Evolutionary conservation across 257 asterid genomes (phyloP).

Genomic region (Ophiorrhiza pumila): DNA sequence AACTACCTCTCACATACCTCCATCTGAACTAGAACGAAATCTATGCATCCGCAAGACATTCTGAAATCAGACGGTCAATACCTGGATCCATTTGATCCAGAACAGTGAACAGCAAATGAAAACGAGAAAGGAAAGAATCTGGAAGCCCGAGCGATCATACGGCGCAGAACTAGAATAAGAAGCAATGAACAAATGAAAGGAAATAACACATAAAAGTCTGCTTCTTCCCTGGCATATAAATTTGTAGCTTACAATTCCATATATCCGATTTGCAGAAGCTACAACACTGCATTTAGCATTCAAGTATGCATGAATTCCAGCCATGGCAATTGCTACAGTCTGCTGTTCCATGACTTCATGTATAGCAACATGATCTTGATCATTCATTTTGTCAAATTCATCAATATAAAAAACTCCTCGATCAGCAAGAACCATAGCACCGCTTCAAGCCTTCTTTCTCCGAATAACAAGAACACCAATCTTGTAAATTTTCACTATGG

Average conservation of each 20-base stretch:
- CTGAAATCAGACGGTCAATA: constrained; percentile 84
- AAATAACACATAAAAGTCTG: not conserved
- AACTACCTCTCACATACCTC: constrained; percentile 43
- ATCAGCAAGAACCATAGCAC: constrained; percentile 99
- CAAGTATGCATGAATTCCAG: constrained; percentile 96
- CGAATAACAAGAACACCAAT: constrained; percentile 30
- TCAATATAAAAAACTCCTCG: constrained; percentile 95
- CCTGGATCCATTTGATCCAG: constrained; percentile 99
- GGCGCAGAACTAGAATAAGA: constrained; percentile 29
- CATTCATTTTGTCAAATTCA: constrained; percentile 96
- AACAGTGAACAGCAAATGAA: constrained; percentile 87
- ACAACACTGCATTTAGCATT: constrained; percentile 98
- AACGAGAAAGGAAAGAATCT: constrained; percentile 96
- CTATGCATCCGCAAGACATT: constrained; percentile 87
- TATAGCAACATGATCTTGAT: constrained; percentile 96
- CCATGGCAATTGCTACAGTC: constrained; percentile 97
- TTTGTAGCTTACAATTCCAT: constrained; percentile 81
- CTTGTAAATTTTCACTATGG: constrained; percentile 9
- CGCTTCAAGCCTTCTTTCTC: constrained; percentile 96
- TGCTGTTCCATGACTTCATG: constrained; percentile 99
- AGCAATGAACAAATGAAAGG: constrained; percentile 13
- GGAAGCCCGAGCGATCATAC: constrained; percentile 99
- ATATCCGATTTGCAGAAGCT: constrained; percentile 98
- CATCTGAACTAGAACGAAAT: constrained; percentile 63
- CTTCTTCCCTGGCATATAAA: not conserved